Evolutionary conservation across 257 asterid species (phyloP), one percentile per base, ranked within the genome.

Genomic region (Avicennia marina): DNA sequence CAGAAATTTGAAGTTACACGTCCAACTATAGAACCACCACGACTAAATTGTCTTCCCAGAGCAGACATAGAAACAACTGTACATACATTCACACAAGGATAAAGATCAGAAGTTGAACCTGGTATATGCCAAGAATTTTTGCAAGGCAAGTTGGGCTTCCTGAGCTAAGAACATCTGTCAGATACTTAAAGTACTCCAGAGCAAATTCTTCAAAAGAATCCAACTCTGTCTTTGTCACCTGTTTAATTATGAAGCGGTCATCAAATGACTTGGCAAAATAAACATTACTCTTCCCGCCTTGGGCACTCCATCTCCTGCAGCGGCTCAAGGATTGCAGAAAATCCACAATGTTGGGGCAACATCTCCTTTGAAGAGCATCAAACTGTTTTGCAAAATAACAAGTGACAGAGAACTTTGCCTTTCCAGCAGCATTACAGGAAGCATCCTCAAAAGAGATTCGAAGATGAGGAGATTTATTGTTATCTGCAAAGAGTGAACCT

Each of bases 81-180:
- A n/a, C n/a, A n/a, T n/a, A n/a, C n/a, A n/a, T n/a, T 51, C 18
- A 53, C 21, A 43, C 11, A 48, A 53, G 41, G 17, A 55, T 21
- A 1, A 56, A 46, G 53, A 49, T 8, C 19, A 4, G 69, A 29
- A 32, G 52, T 4, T 32, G 56, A 62, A 93, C 98, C 97, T 93
- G 99, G 69, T 80, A 93, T 5, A 93, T 82, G 55, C 99, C 99
- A 0, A 93, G 83, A 69, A 89, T 72, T 76, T 93, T 93, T 40
- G 99, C 97, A 26, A 93, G 94, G 76, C 96, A 93, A 66, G 96
- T 93, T 44, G 97, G 99, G 64, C 95, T 82, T 41, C 89, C 85
- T 0, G 90, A 70, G 70, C 68, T 63, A 1, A 93, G 78, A 12
- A 95, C 71, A 53, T 86, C 81, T 0, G 80, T 74, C 73, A 86